Conservation (phyloP, 495 filamentous ascomycete species). For the Ramalina peruviana region DNA sequence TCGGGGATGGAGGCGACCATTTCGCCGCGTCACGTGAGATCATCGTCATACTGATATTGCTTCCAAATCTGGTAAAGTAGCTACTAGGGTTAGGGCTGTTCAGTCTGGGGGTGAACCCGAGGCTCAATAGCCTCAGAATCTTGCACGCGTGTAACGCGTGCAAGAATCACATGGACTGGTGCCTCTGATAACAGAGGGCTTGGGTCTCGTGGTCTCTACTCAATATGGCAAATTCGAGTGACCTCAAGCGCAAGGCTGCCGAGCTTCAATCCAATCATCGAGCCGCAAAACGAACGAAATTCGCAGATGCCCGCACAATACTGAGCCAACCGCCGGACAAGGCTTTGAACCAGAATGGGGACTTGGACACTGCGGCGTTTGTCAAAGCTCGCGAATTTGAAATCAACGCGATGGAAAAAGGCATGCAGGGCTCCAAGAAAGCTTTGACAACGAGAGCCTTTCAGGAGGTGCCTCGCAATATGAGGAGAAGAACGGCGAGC, state of each 20-base stretch:
- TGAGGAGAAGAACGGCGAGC: conserved; percentile 79
- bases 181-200: background rate
- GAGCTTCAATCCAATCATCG: conserved; percentile 2
- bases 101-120: no score
- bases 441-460: conserved; percentile 62
- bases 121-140: no score
- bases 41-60: no score
- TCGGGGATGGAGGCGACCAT: no score
- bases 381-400: conserved; percentile 73
- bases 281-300: conserved; percentile 49
- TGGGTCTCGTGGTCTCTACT: background rate
- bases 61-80: no score
- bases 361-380: conserved; percentile 70
- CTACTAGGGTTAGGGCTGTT: no score
- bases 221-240: conserved; percentile 4
- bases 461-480: conserved; percentile 69
- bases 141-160: background rate
- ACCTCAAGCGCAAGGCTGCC: conserved; percentile 12
- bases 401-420: conserved; percentile 67
- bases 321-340: conserved; percentile 56
- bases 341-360: conserved; percentile 57
- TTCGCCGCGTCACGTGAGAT: no score
- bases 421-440: conserved; percentile 59
- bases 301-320: conserved; percentile 54
- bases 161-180: background rate